These are phyloP conservation scores for Hypoxylon sp. DNA, from an alignment of 2,329 filamentous ascomycete species.

Conservation along the genomic window DNA sequence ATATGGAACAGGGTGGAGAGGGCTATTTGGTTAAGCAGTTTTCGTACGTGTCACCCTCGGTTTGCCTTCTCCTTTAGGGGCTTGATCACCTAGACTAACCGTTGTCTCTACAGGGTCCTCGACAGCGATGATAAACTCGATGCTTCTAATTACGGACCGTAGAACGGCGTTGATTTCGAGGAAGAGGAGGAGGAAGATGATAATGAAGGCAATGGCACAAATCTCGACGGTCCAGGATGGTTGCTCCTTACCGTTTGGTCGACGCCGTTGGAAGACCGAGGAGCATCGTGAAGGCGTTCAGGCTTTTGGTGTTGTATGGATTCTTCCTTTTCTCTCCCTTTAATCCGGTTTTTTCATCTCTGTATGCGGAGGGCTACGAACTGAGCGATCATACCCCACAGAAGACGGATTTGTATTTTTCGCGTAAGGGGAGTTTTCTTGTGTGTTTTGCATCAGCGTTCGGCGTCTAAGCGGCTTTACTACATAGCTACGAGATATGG, in stretches of 20 bases:
- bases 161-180: constrained; percentile 33
- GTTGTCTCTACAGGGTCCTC: constrained; percentile 60
- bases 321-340: constrained; percentile 18
- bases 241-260: constrained; percentile 3
- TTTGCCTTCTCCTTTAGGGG: constrained; percentile 1
- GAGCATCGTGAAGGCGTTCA: constrained; percentile 39
- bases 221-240: constrained; percentile 10
- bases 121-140: constrained; percentile 70
- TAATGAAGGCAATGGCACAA: constrained; percentile 5
- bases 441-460: constrained; percentile 48
- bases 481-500: constrained; percentile 31
- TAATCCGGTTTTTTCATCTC: constrained; percentile 12
- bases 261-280: constrained; percentile 9
- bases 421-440: constrained; percentile 20
- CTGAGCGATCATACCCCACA: constrained; percentile 32
- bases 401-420: constrained; percentile 32
- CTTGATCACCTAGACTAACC: constrained; percentile 20
- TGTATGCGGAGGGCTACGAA: constrained; percentile 12
- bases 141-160: constrained; percentile 61
- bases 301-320: not conserved
- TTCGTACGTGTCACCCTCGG: constrained; percentile 74
- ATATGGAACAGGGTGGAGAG: constrained; percentile 94
- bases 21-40: constrained; percentile 92
- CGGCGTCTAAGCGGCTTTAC: constrained; percentile 43
- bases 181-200: constrained; percentile 5